A percentile compares a stretch with the other conserved stretches of the same genome.
phyloP scores from a whole-genome alignment of 1,284 basidiomycete genomes.

The Schizophyllum amplum region DNA sequence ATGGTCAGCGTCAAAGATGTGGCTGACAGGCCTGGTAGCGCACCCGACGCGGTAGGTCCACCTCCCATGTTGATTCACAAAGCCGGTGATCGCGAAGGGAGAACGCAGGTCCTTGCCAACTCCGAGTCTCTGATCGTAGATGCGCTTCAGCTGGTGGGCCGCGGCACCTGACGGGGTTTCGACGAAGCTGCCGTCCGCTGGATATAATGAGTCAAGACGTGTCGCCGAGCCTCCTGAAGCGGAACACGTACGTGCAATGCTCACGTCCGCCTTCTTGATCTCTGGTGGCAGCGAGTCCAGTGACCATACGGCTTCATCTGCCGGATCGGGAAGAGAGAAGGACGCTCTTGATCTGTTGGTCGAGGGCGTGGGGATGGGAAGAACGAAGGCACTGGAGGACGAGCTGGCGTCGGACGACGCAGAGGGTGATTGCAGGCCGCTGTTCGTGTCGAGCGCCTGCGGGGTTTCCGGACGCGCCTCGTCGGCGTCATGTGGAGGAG shows the following conservation, averaged over 20 bases:
- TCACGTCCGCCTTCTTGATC: slow-evolving; percentile 49
- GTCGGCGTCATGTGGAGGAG: slow-evolving; percentile 6
- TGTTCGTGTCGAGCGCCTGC: slow-evolving; percentile 11
- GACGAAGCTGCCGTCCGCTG: slow-evolving; percentile 67
- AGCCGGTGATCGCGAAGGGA: slow-evolving; percentile 70
- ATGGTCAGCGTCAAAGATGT: background rate
- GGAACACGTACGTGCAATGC: slow-evolving; percentile 50
- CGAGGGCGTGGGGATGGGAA: slow-evolving; percentile 36
- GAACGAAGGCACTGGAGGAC: slow-evolving; percentile 24
- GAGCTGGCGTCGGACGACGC: slow-evolving; percentile 15
- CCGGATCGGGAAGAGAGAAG: slow-evolving; percentile 31
- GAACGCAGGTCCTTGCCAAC: slow-evolving; percentile 61
- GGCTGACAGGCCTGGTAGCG: slow-evolving; percentile 20
- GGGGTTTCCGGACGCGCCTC: slow-evolving; percentile 14
- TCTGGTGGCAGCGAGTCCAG: slow-evolving; percentile 29
- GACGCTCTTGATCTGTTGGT: slow-evolving; percentile 31
- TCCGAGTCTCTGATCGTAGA: slow-evolving; percentile 59
- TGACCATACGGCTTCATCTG: slow-evolving; percentile 10
- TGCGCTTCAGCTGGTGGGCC: slow-evolving; percentile 64
- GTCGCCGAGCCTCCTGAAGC: slow-evolving; percentile 6
- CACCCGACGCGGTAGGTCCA: slow-evolving; percentile 69
- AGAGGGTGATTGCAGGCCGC: slow-evolving; percentile 14
- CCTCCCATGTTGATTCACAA: slow-evolving; percentile 70
- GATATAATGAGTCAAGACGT: background rate
- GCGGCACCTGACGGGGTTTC: slow-evolving; percentile 69